Conservation (phyloP, 1,284 basidiomycete genomes). For the Rhizoctonia solani region DNA sequence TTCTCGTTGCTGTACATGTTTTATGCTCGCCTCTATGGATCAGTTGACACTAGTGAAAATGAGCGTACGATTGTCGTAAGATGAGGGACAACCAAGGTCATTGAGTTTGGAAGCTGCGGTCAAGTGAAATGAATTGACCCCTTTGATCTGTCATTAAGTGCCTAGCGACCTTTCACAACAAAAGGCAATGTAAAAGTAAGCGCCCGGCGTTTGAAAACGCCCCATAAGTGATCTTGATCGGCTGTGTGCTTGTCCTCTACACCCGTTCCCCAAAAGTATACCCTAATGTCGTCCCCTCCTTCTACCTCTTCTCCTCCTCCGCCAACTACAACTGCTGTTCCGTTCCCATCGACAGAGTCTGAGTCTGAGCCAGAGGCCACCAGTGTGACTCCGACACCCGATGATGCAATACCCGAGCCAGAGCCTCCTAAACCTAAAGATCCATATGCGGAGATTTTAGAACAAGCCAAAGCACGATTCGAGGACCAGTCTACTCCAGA, state of each 20-base stretch:
- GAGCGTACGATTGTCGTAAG: too few species aligned
- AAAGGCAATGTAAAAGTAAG: background rate
- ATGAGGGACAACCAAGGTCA: background rate
- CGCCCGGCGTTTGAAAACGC: constrained; percentile 22
- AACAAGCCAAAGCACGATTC: constrained; percentile 2
- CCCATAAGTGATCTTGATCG: background rate
- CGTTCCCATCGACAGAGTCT: background rate
- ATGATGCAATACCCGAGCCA: background rate
- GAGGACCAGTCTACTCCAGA: background rate
- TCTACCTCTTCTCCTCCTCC: too few species aligned
- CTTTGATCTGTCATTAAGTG: constrained; percentile 10
- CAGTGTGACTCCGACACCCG: background rate
- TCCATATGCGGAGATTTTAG: background rate
- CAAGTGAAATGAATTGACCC: constrained; percentile 1
- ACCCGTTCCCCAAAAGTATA: too few species aligned
- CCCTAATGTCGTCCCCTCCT: constrained; percentile 35
- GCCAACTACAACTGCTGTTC: background rate
- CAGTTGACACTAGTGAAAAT: too few species aligned
- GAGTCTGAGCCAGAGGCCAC: background rate
- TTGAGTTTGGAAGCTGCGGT: background rate
- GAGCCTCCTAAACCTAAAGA: background rate
- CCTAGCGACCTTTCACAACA: too few species aligned
- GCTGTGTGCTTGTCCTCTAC: background rate
- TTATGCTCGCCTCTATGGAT: background rate
- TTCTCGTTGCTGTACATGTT: too few species aligned